Percentiles rank a stretch among this genome's conserved stretches.
Evolutionary conservation across 2,329 filamentous ascomycete genomes (phyloP).

Genomic region (Fusarium haematococcum): DNA sequence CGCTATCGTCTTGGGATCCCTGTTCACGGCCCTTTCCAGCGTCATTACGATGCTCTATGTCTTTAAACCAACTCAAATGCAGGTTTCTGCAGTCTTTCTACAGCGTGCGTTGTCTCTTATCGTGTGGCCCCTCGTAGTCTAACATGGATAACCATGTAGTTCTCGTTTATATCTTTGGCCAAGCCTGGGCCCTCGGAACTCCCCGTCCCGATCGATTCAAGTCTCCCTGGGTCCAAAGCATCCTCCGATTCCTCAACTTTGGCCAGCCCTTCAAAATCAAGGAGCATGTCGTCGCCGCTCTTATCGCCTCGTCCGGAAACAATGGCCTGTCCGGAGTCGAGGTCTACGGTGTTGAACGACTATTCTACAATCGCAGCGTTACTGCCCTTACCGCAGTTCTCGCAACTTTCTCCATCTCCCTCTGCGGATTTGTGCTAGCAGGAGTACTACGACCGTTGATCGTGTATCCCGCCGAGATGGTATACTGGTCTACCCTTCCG

Average conservation of each 20-base stretch:
- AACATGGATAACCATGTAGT: not conserved
- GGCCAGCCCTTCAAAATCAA: not conserved
- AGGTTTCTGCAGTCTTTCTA: not conserved
- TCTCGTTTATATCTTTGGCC: not conserved
- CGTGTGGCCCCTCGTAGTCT: not conserved
- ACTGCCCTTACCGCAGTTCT: slow-evolving; percentile 43
- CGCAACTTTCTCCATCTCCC: slow-evolving; percentile 44
- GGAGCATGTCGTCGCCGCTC: slow-evolving; percentile 32
- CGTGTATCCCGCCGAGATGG: slow-evolving; percentile 49
- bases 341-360: slow-evolving; percentile 34
- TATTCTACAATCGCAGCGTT: slow-evolving; percentile 33
- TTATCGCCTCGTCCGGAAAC: slow-evolving; percentile 34
- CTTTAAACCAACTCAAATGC: not conserved
- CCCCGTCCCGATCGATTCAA: not conserved
- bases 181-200: not conserved
- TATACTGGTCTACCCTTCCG: slow-evolving; percentile 49
- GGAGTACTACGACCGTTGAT: slow-evolving; percentile 46
- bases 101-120: not conserved
- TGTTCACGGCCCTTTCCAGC: slow-evolving; percentile 30
- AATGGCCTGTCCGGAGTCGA: slow-evolving; percentile 36
- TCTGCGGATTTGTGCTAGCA: slow-evolving; percentile 47
- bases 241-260: not conserved
- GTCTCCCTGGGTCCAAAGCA: not conserved
- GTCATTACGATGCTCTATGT: slow-evolving; percentile 33
- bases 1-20: slow-evolving; percentile 26